These are phyloP conservation scores for Gossypium trilobum DNA, from an alignment of 441 rosid genomes.

Conservation along the genomic window DNA sequence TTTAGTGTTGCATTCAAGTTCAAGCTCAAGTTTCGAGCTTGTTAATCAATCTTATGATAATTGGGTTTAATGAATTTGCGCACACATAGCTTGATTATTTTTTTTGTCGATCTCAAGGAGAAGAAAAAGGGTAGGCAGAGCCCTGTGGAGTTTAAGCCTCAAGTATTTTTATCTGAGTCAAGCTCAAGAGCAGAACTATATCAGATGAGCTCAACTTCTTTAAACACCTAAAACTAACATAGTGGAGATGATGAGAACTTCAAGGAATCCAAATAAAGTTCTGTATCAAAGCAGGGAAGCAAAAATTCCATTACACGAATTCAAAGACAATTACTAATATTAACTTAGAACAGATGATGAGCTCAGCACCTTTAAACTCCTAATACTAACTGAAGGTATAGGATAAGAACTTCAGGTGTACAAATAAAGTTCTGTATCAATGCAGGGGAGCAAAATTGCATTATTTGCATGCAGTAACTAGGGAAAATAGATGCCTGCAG, in stretches of 20 bases:
- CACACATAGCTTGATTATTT: background rate
- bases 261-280: background rate
- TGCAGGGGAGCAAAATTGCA: background rate
- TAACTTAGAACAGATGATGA: background rate
- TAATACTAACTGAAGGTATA: background rate
- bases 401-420: background rate
- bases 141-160: background rate
- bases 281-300: background rate
- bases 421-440: background rate
- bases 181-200: no score
- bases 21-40: background rate
- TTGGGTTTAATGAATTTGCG: background rate
- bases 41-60: background rate
- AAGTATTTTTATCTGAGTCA: background rate
- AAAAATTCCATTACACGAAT: background rate
- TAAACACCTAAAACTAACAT: background rate
- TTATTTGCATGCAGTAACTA: no score
- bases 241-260: background rate
- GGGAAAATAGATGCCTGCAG: background rate
- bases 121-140: background rate
- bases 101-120: background rate
- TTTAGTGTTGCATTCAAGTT: background rate
- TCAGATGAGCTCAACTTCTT: background rate
- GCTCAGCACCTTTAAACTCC: background rate
- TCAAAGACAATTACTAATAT: background rate